Evolutionary conservation across 805 yeast genomes (phyloP).

Genomic region (Candida namnaoensis): DNA sequence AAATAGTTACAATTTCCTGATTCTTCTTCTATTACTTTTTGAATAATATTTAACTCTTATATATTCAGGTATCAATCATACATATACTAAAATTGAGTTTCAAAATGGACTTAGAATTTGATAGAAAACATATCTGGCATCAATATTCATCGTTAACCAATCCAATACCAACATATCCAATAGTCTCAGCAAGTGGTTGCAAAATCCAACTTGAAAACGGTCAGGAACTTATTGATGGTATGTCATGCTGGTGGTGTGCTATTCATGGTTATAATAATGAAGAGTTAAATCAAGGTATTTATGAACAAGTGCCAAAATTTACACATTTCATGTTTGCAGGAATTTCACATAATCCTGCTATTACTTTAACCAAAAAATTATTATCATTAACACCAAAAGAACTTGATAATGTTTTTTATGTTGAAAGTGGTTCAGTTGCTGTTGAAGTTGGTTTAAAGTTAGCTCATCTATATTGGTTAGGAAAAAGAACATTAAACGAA

Average conservation of each 20-base stretch:
- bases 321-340: constrained; percentile 21
- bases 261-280: constrained; percentile 20
- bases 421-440: constrained; percentile 21
- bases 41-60: too few relatives aligned
- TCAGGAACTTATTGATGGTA: constrained; percentile 14
- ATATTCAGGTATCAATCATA: too few relatives aligned
- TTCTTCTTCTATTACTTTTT: too few relatives aligned
- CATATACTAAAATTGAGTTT: too few relatives aligned
- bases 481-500: constrained; percentile 6
- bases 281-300: constrained; percentile 19
- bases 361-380: constrained; percentile 18
- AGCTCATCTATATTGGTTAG: constrained; percentile 20
- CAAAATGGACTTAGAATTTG: constrained; percentile 8
- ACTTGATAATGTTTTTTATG: constrained; percentile 11
- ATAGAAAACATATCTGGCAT: constrained; percentile 19
- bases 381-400: constrained; percentile 14
- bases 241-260: constrained; percentile 23
- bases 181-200: constrained; percentile 13
- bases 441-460: constrained; percentile 30
- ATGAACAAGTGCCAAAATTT: constrained; percentile 18
- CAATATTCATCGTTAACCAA: constrained; percentile 18
- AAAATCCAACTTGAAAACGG: constrained; percentile 8
- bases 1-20: too few relatives aligned
- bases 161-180: constrained; percentile 15
- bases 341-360: constrained; percentile 20